These are phyloP conservation scores for Blakeslea trispora DNA, from an alignment of 371 early-diverging fungal genomes.

Conservation along the genomic window DNA sequence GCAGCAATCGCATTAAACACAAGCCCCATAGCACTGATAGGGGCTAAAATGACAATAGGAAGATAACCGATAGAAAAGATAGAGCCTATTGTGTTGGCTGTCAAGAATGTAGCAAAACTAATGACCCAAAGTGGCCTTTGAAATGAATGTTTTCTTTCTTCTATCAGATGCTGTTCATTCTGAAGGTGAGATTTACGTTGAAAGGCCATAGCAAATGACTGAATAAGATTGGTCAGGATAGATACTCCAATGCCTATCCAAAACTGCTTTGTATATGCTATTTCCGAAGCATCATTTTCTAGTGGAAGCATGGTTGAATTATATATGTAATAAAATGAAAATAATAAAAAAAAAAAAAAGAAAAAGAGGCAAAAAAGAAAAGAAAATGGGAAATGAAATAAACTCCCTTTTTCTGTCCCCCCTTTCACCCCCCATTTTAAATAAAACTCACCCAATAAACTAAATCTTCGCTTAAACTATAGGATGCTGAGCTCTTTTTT, in stretches of 20 bases:
- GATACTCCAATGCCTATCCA: conserved; percentile 50
- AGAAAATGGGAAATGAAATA: too few relatives aligned
- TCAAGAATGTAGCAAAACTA: conserved; percentile 62
- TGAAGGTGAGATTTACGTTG: conserved; percentile 71
- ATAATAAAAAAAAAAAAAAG: too few relatives aligned
- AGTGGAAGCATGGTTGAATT: too few relatives aligned
- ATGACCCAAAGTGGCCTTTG: conserved; percentile 41
- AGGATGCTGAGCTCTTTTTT: too few relatives aligned
- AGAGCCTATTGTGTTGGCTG: conserved; percentile 72
- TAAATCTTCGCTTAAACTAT: too few relatives aligned
- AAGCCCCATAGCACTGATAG: conserved; percentile 76
- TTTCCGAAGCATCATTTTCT: not conserved
- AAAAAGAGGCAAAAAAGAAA: too few relatives aligned
- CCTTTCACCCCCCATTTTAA: too few relatives aligned
- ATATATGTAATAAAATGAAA: too few relatives aligned
- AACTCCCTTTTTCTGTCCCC: too few relatives aligned
- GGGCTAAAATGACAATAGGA: conserved; percentile 84
- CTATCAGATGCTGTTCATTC: conserved; percentile 57
- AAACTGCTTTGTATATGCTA: conserved; percentile 23
- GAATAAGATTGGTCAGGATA: conserved; percentile 43
- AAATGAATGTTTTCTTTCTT: conserved; percentile 51
- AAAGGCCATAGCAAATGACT: conserved; percentile 70
- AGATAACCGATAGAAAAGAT: conserved; percentile 77
- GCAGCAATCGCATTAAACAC: conserved; percentile 83
- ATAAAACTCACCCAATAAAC: too few relatives aligned